Conservation (phyloP, 1,284 basidiomycete genomes). For the Pascua guehoae region DNA sequence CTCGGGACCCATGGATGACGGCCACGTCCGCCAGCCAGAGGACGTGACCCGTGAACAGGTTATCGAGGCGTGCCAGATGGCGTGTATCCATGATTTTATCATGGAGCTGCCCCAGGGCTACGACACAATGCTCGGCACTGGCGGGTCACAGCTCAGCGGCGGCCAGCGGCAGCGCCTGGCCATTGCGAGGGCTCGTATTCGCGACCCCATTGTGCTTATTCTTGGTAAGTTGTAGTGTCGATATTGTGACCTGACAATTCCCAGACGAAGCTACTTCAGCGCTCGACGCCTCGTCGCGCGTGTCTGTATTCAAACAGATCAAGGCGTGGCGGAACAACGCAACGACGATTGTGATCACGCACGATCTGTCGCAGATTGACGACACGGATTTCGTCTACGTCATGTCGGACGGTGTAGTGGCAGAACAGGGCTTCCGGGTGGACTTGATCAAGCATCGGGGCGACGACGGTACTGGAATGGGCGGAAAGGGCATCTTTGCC, state of each 20-base stretch:
- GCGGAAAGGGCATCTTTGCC: slow-evolving; percentile 47
- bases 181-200: slow-evolving; percentile 79
- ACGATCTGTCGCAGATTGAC: slow-evolving; percentile 82
- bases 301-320: slow-evolving; percentile 84
- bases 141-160: slow-evolving; percentile 76
- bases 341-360: slow-evolving; percentile 95
- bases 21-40: slow-evolving; percentile 31
- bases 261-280: slow-evolving; percentile 95
- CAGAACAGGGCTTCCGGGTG: slow-evolving; percentile 78
- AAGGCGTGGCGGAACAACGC: slow-evolving; percentile 74
- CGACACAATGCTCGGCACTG: slow-evolving; percentile 72
- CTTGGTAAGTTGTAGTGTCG: slow-evolving; percentile 61
- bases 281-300: slow-evolving; percentile 80
- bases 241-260: neutral
- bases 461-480: slow-evolving; percentile 41
- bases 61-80: slow-evolving; percentile 73
- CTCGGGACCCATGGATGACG: slow-evolving; percentile 47
- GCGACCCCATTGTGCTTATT: slow-evolving; percentile 85
- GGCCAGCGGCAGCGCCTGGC: slow-evolving; percentile 91
- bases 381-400: slow-evolving; percentile 85
- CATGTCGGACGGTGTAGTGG: slow-evolving; percentile 74
- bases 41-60: slow-evolving; percentile 67
- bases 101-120: slow-evolving; percentile 79
- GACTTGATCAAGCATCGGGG: slow-evolving; percentile 53
- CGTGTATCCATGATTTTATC: slow-evolving; percentile 85